Percentiles rank a stretch among this genome's conserved stretches.
Evolutionary conservation across 169 alveolate species (phyloP).

Genomic region (Hepatocystis sp.): DNA sequence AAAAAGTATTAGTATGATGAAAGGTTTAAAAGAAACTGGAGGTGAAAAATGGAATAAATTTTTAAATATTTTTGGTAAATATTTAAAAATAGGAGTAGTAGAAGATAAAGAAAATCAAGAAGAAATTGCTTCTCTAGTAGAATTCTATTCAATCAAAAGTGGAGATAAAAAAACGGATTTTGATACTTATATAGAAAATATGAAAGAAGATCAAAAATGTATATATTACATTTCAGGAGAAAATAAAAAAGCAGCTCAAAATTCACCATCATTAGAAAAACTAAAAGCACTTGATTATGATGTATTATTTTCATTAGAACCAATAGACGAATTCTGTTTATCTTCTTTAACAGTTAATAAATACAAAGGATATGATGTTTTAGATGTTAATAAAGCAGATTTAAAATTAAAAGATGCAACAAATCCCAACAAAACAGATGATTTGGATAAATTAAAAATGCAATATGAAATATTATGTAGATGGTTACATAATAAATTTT

Average conservation of each 20-base stretch:
- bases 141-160: conserved; percentile 91
- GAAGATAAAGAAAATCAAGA: conserved; percentile 97
- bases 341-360: conserved; percentile 92
- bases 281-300: conserved; percentile 93
- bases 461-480: conserved; percentile 92
- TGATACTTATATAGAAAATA: conserved; percentile 94
- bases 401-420: conserved; percentile 91
- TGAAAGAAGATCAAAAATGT: conserved; percentile 94
- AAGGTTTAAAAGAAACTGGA: conserved; percentile 85
- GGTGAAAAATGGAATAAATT: conserved; percentile 92
- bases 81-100: conserved; percentile 96
- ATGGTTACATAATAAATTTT: conserved; percentile 91
- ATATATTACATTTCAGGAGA: conserved; percentile 97
- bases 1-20: conserved; percentile 94
- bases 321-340: conserved; percentile 97
- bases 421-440: conserved; percentile 78
- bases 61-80: conserved; percentile 93
- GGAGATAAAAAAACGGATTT: conserved; percentile 87
- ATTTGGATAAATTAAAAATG: conserved; percentile 82
- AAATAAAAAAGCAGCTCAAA: conserved; percentile 89
- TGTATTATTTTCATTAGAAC: conserved; percentile 95
- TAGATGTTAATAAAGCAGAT: conserved; percentile 96
- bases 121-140: conserved; percentile 93
- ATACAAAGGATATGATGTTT: conserved; percentile 93
- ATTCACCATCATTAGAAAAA: conserved; percentile 96